Conservation (phyloP, 768 basidiomycete species). For the Xanthoconium purpureum region DNA sequence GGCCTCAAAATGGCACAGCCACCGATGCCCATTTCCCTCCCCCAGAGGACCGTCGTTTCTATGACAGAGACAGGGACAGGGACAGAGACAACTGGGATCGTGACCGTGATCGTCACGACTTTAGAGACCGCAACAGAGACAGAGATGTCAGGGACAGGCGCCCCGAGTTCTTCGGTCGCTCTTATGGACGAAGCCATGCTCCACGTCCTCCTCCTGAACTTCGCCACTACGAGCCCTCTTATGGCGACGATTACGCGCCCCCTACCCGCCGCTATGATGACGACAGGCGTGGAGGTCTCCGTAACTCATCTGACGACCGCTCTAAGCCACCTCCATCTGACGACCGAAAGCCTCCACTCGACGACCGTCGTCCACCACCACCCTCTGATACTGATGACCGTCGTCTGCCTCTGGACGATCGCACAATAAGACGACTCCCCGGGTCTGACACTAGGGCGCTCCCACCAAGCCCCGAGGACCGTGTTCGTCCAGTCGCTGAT, state of each 20-base stretch:
- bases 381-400: conserved; percentile 20
- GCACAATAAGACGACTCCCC: conserved; percentile 30
- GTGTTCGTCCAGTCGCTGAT: conserved; percentile 16
- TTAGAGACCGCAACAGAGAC: conserved; percentile 33
- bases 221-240: conserved; percentile 48
- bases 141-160: conserved; percentile 36
- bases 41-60: conserved; percentile 30
- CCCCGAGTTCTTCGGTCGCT: conserved; percentile 37
- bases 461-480: conserved; percentile 20
- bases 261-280: conserved; percentile 36
- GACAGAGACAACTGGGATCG: conserved; percentile 27
- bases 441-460: conserved; percentile 14
- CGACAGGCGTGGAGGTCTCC: conserved; percentile 25
- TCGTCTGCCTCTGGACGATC: conserved; percentile 31
- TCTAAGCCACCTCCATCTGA: conserved; percentile 28
- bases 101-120: conserved; percentile 36
- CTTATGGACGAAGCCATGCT: conserved; percentile 38
- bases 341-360: conserved; percentile 29
- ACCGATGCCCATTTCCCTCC: conserved; percentile 14
- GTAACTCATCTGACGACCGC: conserved; percentile 23
- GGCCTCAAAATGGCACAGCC: conserved; percentile 8
- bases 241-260: conserved; percentile 33
- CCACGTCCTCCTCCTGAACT: conserved; percentile 45
- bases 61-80: conserved; percentile 36
- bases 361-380: conserved; percentile 27